Evolutionary conservation across 306 rosid genomes (phyloP).

Genomic region (Lathyrus tuberosus): DNA sequence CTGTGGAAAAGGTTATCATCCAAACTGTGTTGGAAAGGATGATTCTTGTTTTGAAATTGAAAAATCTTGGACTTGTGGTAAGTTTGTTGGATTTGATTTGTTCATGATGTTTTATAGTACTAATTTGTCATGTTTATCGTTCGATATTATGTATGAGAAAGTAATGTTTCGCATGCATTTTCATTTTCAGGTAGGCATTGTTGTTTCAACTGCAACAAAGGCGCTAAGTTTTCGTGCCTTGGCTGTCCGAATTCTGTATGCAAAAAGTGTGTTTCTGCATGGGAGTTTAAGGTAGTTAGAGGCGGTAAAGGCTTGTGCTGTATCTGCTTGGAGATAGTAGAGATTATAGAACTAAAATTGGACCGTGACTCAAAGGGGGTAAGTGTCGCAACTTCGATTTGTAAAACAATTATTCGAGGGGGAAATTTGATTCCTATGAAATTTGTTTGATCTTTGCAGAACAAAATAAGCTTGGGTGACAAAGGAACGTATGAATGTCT

Average conservation of each 20-base stretch:
- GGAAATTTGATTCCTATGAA: slow-evolving; percentile 1
- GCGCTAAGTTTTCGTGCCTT: slow-evolving; percentile 55
- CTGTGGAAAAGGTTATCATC: slow-evolving; percentile 71
- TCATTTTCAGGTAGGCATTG: slow-evolving; percentile 58
- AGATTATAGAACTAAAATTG: slow-evolving; percentile 54
- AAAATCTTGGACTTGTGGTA: slow-evolving; percentile 66
- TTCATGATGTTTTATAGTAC: background rate
- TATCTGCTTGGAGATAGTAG: slow-evolving; percentile 55
- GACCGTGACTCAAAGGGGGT: background rate
- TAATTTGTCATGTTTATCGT: too few species aligned
- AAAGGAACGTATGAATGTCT: slow-evolving; percentile 61
- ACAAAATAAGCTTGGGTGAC: slow-evolving; percentile 51
- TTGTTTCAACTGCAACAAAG: slow-evolving; percentile 51
- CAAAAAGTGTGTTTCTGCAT: slow-evolving; percentile 40
- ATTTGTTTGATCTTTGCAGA: slow-evolving; percentile 53
- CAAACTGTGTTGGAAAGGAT: slow-evolving; percentile 47
- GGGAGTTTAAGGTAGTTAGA: slow-evolving; percentile 42
- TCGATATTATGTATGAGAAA: background rate
- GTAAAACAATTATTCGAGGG: background rate
- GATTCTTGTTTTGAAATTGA: slow-evolving; percentile 13
- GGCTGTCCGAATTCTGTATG: slow-evolving; percentile 70
- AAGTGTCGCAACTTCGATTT: background rate
- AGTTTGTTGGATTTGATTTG: slow-evolving; percentile 16
- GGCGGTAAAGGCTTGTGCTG: slow-evolving; percentile 58
- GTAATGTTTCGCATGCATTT: background rate